A percentile compares a stretch with the other conserved stretches of the same genome.
Conservation (phyloP, 2,329 filamentous ascomycete genomes). For the Diaporthe eres region DNA sequence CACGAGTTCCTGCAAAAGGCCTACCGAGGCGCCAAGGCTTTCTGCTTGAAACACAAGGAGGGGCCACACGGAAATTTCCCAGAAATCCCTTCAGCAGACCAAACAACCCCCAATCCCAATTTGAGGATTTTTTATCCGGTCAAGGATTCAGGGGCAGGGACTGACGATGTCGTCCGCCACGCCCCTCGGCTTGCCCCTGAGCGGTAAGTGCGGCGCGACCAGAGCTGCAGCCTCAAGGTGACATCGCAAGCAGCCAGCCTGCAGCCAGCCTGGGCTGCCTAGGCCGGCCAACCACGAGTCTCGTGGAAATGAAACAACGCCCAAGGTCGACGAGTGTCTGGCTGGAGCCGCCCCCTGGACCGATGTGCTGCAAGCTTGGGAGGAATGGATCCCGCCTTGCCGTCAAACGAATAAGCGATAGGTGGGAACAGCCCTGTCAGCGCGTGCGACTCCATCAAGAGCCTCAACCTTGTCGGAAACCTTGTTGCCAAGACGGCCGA, state of each 20-base stretch:
- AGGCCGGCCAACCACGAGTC: slow-evolving; percentile 1
- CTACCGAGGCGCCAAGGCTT: slow-evolving; percentile 33
- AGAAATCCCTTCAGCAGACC: slow-evolving; percentile 29
- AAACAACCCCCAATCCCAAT: neutral
- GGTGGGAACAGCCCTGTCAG: slow-evolving; percentile 20
- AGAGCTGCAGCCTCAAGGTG: slow-evolving; percentile 36
- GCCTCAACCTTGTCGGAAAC: slow-evolving; percentile 27
- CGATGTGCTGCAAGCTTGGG: slow-evolving; percentile 24
- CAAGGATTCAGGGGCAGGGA: slow-evolving; percentile 20
- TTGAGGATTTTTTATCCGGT: slow-evolving; percentile 12
- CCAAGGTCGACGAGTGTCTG: slow-evolving; percentile 15
- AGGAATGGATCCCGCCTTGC: slow-evolving; percentile 22
- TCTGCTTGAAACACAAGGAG: slow-evolving; percentile 29
- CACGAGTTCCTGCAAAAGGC: slow-evolving; percentile 16
- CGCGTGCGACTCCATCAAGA: slow-evolving; percentile 24
- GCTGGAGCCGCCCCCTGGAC: slow-evolving; percentile 27
- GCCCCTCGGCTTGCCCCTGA: slow-evolving; percentile 18
- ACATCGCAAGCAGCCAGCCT: slow-evolving; percentile 32
- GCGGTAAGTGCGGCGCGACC: slow-evolving; percentile 18
- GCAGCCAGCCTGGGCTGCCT: slow-evolving; percentile 19
- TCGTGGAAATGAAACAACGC: slow-evolving; percentile 37
- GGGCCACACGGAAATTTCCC: slow-evolving; percentile 34
- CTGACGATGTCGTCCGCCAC: slow-evolving; percentile 13
- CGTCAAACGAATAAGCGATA: slow-evolving; percentile 25
- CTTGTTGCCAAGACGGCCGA: slow-evolving; percentile 38